A percentile compares a stretch with the other conserved stretches of the same genome.
Conservation (phyloP, 2,329 filamentous ascomycete genomes). For the Curvularia lunata region DNA sequence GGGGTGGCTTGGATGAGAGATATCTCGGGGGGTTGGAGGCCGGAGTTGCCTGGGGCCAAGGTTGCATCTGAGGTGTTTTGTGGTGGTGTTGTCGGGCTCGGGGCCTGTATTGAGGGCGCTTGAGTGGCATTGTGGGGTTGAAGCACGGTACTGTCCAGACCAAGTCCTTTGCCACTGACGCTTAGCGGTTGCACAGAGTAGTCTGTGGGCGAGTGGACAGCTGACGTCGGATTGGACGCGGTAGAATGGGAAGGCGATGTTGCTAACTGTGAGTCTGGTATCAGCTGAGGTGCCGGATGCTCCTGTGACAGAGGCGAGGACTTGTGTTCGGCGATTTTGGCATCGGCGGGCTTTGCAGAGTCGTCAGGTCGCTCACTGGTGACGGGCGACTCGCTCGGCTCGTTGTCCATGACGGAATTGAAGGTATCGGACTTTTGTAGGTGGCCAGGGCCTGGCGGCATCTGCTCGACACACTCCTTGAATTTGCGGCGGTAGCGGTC, state of each 20-base stretch:
- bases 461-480: slow-evolving; percentile 70
- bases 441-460: slow-evolving; percentile 46
- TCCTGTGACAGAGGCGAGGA: slow-evolving; percentile 26
- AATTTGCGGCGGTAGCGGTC: slow-evolving; percentile 90
- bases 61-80: slow-evolving; percentile 15
- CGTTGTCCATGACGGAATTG: slow-evolving; percentile 44
- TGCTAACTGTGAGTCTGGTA: slow-evolving; percentile 41
- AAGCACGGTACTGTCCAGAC: slow-evolving; percentile 31
- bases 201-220: slow-evolving; percentile 42
- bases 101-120: slow-evolving; percentile 13
- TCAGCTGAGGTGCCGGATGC: slow-evolving; percentile 28
- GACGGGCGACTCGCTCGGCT: slow-evolving; percentile 48
- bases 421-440: slow-evolving; percentile 45
- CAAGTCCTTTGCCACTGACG: slow-evolving; percentile 31
- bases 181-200: slow-evolving; percentile 43
- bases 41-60: slow-evolving; percentile 17
- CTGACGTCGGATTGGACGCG: slow-evolving; percentile 35
- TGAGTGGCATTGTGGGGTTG: slow-evolving; percentile 22
- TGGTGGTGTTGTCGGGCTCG: slow-evolving; percentile 23
- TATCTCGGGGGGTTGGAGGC: slow-evolving; percentile 43
- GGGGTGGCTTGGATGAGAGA: slow-evolving; percentile 51
- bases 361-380: slow-evolving; percentile 43
- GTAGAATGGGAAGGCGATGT: slow-evolving; percentile 42
- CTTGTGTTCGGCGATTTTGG: slow-evolving; percentile 32
- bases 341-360: slow-evolving; percentile 26